Evolutionary conservation across 768 basidiomycete genomes (phyloP).

Genomic region (Podaxis sp.): DNA sequence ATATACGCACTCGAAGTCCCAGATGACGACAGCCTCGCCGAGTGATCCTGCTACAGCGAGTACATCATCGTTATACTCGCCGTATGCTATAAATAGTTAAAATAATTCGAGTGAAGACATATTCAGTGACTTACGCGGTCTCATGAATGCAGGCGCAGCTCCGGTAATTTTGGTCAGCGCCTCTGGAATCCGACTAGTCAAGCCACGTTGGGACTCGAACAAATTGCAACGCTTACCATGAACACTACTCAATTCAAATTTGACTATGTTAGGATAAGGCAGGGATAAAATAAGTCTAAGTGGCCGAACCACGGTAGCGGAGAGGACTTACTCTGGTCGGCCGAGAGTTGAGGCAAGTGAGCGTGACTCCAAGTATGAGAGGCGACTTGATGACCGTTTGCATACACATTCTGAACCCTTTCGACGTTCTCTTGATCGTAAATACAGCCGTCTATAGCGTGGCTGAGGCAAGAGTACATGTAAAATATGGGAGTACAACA

Average conservation of each 20-base stretch:
- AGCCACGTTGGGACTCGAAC: background rate
- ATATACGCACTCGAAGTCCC: slow-evolving; percentile 33
- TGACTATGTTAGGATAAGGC: slow-evolving; percentile 13
- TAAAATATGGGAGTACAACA: slow-evolving; percentile 1
- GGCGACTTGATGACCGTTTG: slow-evolving; percentile 31
- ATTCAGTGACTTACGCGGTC: slow-evolving; percentile 28
- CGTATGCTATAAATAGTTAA: slow-evolving; percentile 27
- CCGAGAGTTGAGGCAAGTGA: slow-evolving; percentile 27
- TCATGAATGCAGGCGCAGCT: slow-evolving; percentile 33
- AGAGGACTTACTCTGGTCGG: slow-evolving; percentile 24
- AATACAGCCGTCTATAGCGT: slow-evolving; percentile 27
- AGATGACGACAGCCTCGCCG: slow-evolving; percentile 26
- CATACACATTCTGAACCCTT: slow-evolving; percentile 28
- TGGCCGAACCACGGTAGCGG: background rate
- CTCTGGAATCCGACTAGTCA: slow-evolving; percentile 9
- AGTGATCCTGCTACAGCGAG: slow-evolving; percentile 20
- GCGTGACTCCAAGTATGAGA: slow-evolving; percentile 36
- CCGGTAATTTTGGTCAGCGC: slow-evolving; percentile 27
- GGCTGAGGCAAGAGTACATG: background rate
- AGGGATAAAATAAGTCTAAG: background rate
- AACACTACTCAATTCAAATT: slow-evolving; percentile 21
- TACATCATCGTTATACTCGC: slow-evolving; percentile 33
- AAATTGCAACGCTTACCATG: slow-evolving; percentile 16
- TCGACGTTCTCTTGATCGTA: slow-evolving; percentile 26
- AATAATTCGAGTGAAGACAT: background rate